Evolutionary conservation across 2,329 filamentous ascomycete species (phyloP), one percentile per base, ranked within the genome.

Genomic region (Pseudopithomyces chartarum): DNA sequence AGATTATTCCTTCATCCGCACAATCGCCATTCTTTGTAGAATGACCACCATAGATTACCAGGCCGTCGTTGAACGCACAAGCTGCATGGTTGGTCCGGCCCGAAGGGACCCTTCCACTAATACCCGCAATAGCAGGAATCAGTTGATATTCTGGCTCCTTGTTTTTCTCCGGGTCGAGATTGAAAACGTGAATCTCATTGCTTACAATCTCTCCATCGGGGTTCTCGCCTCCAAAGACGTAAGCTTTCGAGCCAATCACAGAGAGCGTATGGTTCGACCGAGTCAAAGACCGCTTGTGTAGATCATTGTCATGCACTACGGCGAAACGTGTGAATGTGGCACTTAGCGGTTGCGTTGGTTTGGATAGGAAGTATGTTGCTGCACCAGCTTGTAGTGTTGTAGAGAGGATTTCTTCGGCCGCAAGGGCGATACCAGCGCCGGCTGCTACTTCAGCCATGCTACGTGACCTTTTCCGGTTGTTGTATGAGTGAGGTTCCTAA

Each of bases 181-280:
- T 76, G 34, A 80, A 59, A 2, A 70, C 68, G 52, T 80, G 79
- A 1, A 80, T 69, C 13, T 81, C 78, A 48, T 75, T 80, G 53
- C 73, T 75, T 3, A 77, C 76, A 13, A 79, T 56, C 23, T 69
- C 64, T n/a, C 69, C 70, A 6, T 68, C 64, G 1, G 68, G 59
- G 22, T 72, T 76, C 34, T 73, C 68, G 45, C 79, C 79, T 36
- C 79, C 79, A 54, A 80, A 80, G 22, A 81, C 73, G 60, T 78
- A 80, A 5, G 78, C 77, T 59, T 78, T 79, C 61, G 78, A 74
- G 38, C 68, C 62, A 32, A 80, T 64, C 1, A 78, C 66, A 1
- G 73, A 78, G 20, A 80, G 52, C 5, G 73, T 76, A 55, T 80
- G 78, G 47, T 76, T 73, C n/a, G 69, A 71, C 5, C 73, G 62